A percentile compares a stretch with the other conserved stretches of the same genome.
Conservation (phyloP, 805 yeast genomes). For the Kluyveromyces nonfermentans region DNA sequence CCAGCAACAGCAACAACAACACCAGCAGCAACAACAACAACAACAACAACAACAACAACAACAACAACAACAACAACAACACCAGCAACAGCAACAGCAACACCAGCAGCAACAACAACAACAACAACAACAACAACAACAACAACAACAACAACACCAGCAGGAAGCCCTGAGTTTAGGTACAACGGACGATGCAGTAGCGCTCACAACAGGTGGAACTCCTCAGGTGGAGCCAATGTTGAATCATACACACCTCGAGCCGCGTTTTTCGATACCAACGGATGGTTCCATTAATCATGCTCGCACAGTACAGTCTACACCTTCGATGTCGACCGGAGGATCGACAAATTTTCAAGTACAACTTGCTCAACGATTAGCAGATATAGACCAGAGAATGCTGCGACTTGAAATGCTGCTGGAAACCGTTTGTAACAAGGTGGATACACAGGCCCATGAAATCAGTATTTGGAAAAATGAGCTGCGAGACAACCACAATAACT, state of each 20-base stretch:
- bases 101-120: not conserved
- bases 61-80: not conserved
- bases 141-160: not conserved
- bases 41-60: not conserved
- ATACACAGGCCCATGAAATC: conserved; percentile 1
- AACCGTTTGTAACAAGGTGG: conserved; percentile 17
- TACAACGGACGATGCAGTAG: not conserved
- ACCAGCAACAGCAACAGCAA: not conserved
- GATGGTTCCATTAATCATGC: not conserved
- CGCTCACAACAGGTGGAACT: not conserved
- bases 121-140: not conserved
- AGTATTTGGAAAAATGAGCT: conserved; percentile 6
- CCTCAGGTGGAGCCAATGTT: not conserved
- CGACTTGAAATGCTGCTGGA: conserved; percentile 26
- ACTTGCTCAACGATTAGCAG: conserved; percentile 2
- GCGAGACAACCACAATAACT: not conserved
- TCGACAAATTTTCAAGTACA: conserved; percentile 4
- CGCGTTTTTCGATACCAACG: not conserved
- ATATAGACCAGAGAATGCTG: conserved; percentile 9
- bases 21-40: not conserved
- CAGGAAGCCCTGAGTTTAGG: too few relatives aligned
- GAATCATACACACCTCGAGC: not conserved
- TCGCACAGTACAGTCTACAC: not conserved
- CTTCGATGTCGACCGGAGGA: conserved; percentile 1
- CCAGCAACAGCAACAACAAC: not conserved